Base-by-base conservation (phyloP, 2,329 filamentous ascomycete species). In the Zopfia rhizophila region DNA sequence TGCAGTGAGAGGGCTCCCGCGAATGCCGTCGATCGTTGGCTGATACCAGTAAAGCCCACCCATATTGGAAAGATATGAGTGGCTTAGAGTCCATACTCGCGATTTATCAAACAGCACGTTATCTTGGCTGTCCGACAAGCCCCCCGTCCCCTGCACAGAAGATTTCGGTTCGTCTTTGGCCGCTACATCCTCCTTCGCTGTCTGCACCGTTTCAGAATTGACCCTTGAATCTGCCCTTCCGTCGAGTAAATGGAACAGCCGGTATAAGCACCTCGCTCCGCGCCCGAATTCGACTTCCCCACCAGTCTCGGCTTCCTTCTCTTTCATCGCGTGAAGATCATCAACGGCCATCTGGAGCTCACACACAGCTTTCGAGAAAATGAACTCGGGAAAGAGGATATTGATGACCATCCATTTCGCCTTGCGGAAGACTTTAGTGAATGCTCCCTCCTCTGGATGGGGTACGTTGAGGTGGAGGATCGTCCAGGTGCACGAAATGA, bases 401-500 rank as follows among this genome's bases (percentile, higher is more conserved):
- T 18, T 45, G n/a, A 40, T 22, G 19, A 45, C 16, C 46, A 45
- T 49, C 46, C 46, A 49, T 18, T 49, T 49, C 8, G 25, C 18
- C 19, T 45, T 45, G 8, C 41, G 33, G 7, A 29, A 4, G 5
- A 19, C 3, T 18, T 10, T 30, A 3, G 10, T n/a, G 17, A 27
- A 38, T 8, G 14, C 7, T 7, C 19, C 14, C 12, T 38, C 24
- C 4, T 14, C 10, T 4, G 4, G 25, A 7, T 3, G 12, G 7
- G 45, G 45, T 7, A 48, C 32, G 25, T 48, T 48, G 17, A 48
- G 39, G 28, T 44, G 45, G 5, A 48, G 16, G 13, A 37, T 25
- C 14, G 44, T 42, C 44, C 44, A 42, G 13, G 44, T 48, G 19
- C 38, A 32, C 3, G 44, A 23, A n/a, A 45, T 24, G 10, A 36